phyloP scores from a whole-genome alignment of 306 rosid species.

The Cercis canadensis region DNA sequence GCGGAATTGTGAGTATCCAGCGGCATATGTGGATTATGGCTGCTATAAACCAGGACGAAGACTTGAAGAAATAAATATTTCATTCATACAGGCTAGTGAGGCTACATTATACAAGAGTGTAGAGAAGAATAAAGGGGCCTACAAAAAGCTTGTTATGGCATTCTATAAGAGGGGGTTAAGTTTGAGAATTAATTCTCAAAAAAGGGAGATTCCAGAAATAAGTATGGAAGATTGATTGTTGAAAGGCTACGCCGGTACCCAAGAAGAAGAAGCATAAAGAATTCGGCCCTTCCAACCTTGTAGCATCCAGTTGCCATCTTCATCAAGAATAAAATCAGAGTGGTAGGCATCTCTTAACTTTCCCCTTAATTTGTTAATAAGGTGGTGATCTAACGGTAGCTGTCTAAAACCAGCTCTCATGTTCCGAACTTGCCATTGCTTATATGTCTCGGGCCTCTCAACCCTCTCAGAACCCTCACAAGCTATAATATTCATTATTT shows the following conservation, averaged over 20 bases:
- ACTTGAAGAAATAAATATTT: too few relatives aligned
- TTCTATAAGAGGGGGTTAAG: too few relatives aligned
- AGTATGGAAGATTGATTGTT: too few relatives aligned
- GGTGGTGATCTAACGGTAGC: slow-evolving; percentile 52
- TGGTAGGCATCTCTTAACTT: slow-evolving; percentile 47
- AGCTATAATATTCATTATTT: slow-evolving; percentile 58
- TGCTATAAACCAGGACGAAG: too few relatives aligned
- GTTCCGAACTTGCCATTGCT: slow-evolving; percentile 68
- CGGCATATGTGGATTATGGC: too few relatives aligned
- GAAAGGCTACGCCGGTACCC: slow-evolving; percentile 53
- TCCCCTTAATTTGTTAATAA: slow-evolving; percentile 47
- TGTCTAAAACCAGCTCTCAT: slow-evolving; percentile 62
- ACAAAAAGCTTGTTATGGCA: too few relatives aligned
- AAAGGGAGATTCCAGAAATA: too few relatives aligned
- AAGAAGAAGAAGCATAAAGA: slow-evolving; percentile 56
- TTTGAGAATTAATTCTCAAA: too few relatives aligned
- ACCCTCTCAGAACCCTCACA: slow-evolving; percentile 73
- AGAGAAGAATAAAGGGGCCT: too few relatives aligned
- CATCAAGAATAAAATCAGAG: slow-evolving; percentile 59
- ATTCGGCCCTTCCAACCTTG: slow-evolving; percentile 84
- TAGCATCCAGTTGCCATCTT: slow-evolving; percentile 70
- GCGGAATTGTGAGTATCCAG: too few relatives aligned
- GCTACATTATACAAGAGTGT: too few relatives aligned
- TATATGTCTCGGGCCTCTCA: slow-evolving; percentile 70
- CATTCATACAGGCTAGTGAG: too few relatives aligned